These are phyloP conservation scores for Septoria linicola DNA, from an alignment of 2,329 filamentous ascomycete genomes.

Conservation along the genomic window DNA sequence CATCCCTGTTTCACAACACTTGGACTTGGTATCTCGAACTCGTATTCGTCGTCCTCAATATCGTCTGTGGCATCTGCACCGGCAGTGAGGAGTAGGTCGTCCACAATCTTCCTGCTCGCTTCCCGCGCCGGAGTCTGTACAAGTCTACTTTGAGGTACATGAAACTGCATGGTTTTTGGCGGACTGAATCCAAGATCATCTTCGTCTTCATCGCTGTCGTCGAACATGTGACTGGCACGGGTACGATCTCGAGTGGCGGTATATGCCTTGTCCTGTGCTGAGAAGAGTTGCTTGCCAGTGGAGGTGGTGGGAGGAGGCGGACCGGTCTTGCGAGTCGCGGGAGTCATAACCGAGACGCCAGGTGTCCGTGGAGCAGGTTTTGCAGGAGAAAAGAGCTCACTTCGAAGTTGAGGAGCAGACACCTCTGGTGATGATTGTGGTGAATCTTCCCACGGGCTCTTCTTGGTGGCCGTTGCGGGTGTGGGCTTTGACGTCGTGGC, in stretches of 20 bases:
- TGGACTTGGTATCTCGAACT: slow-evolving; percentile 48
- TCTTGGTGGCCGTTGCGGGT: slow-evolving; percentile 40
- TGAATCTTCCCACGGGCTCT: slow-evolving; percentile 44
- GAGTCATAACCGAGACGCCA: slow-evolving; percentile 80
- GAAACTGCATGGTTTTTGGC: slow-evolving; percentile 89
- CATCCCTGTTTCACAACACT: slow-evolving; percentile 48
- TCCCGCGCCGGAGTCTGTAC: slow-evolving; percentile 80
- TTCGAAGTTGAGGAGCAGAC: slow-evolving; percentile 76
- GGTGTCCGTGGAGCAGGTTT: slow-evolving; percentile 63
- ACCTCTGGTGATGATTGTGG: slow-evolving; percentile 62
- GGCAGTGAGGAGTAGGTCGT: slow-evolving; percentile 74
- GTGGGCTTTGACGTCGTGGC: slow-evolving; percentile 34
- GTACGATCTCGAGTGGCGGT: slow-evolving; percentile 27
- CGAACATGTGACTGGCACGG: slow-evolving; percentile 29
- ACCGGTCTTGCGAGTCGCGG: slow-evolving; percentile 40
- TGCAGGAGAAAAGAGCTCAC: slow-evolving; percentile 67
- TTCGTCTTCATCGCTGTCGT: slow-evolving; percentile 57
- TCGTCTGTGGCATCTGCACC: slow-evolving; percentile 59
- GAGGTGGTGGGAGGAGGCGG: slow-evolving; percentile 32
- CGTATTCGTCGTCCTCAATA: slow-evolving; percentile 44
- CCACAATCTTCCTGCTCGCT: slow-evolving; percentile 76
- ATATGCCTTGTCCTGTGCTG: slow-evolving; percentile 33
- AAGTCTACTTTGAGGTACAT: slow-evolving; percentile 71
- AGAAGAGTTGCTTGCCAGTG: slow-evolving; percentile 39
- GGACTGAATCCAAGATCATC: slow-evolving; percentile 60